These are phyloP conservation scores for Orbilia javanica DNA, from an alignment of 2,329 filamentous ascomycete genomes.

Conservation along the genomic window DNA sequence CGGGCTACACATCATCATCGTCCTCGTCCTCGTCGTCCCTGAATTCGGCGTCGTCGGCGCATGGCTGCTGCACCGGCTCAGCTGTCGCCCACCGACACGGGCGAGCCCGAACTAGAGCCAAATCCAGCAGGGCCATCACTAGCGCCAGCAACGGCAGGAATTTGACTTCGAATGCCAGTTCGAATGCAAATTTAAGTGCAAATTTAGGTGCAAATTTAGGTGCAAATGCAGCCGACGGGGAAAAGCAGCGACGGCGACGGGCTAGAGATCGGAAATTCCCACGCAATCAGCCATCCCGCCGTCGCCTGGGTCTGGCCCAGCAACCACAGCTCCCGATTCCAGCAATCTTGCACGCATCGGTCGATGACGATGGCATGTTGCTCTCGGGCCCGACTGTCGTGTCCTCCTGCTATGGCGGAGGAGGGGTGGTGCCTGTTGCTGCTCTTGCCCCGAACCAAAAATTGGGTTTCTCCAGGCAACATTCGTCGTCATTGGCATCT, in stretches of 20 bases:
- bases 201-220: neutral
- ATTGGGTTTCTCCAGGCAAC: constrained; percentile 33
- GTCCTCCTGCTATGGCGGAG: constrained; percentile 32
- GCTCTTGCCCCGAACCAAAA: constrained; percentile 29
- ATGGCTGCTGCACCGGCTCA: constrained; percentile 6
- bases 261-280: constrained; percentile 32
- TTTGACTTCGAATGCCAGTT: neutral
- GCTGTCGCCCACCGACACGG: constrained; percentile 2
- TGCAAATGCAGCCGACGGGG: constrained; percentile 27
- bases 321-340: constrained; percentile 2
- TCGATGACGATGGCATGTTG: constrained; percentile 13
- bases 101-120: neutral
- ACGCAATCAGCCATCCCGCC: constrained; percentile 23
- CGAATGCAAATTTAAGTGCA: neutral
- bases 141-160: neutral
- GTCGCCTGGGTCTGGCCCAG: constrained; percentile 2
- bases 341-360: constrained; percentile 15
- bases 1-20: constrained; percentile 41
- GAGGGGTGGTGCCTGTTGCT: neutral
- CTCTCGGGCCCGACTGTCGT: neutral
- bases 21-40: constrained; percentile 19
- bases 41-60: constrained; percentile 9
- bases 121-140: neutral
- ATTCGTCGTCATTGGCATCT: constrained; percentile 4
- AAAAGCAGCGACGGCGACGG: constrained; percentile 29